Conservation (phyloP, 306 rosid genomes). For the Alnus rubra region DNA sequence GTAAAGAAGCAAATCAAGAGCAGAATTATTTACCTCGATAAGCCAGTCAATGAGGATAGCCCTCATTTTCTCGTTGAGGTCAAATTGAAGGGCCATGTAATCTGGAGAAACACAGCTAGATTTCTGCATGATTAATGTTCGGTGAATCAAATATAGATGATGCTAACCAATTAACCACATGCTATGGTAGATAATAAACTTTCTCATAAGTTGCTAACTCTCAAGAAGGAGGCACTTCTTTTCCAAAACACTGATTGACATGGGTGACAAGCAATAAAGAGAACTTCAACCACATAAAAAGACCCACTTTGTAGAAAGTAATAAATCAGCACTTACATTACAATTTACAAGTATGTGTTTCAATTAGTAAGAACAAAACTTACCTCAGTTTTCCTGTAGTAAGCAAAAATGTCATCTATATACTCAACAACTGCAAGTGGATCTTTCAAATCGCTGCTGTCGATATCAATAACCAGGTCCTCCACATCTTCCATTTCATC, state of each 20-base stretch:
- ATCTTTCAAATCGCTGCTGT: constrained; percentile 27
- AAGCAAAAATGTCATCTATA: constrained; percentile 32
- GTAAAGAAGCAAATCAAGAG: constrained; percentile 2
- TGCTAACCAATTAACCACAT: background rate
- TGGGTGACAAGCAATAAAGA: background rate
- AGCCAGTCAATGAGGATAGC: constrained; percentile 53
- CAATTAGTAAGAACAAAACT: background rate
- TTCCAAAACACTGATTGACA: background rate
- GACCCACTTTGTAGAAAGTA: no score
- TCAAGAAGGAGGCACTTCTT: background rate
- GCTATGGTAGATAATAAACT: background rate
- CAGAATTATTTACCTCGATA: constrained; percentile 35
- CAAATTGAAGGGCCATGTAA: constrained; percentile 41
- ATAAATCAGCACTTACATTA: no score
- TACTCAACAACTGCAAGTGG: constrained; percentile 51
- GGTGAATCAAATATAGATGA: background rate
- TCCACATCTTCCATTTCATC: constrained; percentile 46
- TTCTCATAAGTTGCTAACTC: background rate
- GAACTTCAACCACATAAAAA: background rate
- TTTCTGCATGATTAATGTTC: constrained; percentile 30
- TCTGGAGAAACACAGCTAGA: constrained; percentile 35
- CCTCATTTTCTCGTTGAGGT: constrained; percentile 52
- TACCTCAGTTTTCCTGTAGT: constrained; percentile 37
- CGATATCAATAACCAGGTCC: constrained; percentile 43
- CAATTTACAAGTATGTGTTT: background rate